Conservation (phyloP, 202 grass and related monocot species). For the Zoysia matrella region DNA sequence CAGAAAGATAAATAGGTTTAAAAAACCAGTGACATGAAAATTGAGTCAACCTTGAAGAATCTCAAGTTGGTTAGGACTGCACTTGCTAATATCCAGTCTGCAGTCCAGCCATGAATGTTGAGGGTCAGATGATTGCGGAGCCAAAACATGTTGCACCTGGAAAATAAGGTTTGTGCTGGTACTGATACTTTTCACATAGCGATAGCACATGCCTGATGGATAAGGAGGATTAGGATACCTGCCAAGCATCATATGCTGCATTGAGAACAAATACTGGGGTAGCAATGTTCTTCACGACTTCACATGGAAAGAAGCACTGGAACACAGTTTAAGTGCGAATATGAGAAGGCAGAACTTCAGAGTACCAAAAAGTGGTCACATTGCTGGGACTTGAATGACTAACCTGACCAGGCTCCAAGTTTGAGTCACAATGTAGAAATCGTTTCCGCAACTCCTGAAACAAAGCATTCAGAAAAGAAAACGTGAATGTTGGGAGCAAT, state of each 20-base stretch:
- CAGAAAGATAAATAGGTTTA: not conserved
- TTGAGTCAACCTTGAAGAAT: slow-evolving; percentile 64
- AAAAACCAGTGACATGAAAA: not conserved
- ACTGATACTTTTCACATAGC: not conserved
- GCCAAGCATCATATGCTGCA: slow-evolving; percentile 82
- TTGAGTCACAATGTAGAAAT: slow-evolving; percentile 61
- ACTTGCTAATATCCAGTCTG: slow-evolving; percentile 75
- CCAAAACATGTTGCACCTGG: slow-evolving; percentile 60
- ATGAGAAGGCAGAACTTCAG: slow-evolving; percentile 44
- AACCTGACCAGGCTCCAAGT: slow-evolving; percentile 63
- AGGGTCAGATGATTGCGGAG: slow-evolving; percentile 65
- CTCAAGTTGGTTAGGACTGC: slow-evolving; percentile 62
- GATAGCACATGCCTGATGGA: slow-evolving; percentile 19
- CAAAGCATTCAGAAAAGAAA: slow-evolving; percentile 28
- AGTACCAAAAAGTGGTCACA: slow-evolving; percentile 2
- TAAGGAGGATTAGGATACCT: slow-evolving; percentile 55
- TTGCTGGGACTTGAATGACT: slow-evolving; percentile 6
- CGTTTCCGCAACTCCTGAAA: slow-evolving; percentile 59
- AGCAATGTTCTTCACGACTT: slow-evolving; percentile 68
- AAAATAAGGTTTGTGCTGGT: slow-evolving; percentile 7
- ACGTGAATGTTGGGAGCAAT: not conserved
- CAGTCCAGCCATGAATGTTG: slow-evolving; percentile 67
- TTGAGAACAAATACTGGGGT: slow-evolving; percentile 91
- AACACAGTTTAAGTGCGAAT: slow-evolving; percentile 36
- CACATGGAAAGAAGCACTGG: slow-evolving; percentile 83